Conservation (phyloP, 2,329 filamentous ascomycete genomes). For the Hyphodiscus sp. region DNA sequence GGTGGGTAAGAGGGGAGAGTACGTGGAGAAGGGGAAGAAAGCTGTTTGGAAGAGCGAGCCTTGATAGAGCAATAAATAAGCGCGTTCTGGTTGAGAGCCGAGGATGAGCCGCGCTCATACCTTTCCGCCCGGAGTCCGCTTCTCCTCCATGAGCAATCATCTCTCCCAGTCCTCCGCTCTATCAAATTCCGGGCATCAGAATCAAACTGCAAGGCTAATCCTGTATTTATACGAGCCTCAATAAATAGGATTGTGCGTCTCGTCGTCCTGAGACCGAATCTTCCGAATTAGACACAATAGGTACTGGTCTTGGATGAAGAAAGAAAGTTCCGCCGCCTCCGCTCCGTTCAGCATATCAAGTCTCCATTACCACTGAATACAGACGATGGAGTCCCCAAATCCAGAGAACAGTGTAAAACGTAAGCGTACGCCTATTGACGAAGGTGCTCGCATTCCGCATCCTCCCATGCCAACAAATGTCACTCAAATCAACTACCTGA, state of each 20-base stretch:
- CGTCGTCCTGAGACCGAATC: not conserved
- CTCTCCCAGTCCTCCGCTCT: no score
- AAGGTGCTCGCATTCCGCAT: constrained; percentile 28
- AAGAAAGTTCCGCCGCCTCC: not conserved
- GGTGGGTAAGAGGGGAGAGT: not conserved
- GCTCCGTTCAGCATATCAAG: not conserved
- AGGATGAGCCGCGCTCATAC: no score
- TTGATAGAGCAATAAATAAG: not conserved
- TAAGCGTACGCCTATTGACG: constrained; percentile 22
- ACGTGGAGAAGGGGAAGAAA: not conserved
- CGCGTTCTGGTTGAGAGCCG: not conserved
- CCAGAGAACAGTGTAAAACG: constrained; percentile 15
- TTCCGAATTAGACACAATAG: not conserved
- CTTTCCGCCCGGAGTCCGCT: no score
- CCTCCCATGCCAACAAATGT: constrained; percentile 32
- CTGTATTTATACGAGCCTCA: no score
- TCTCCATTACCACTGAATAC: no score
- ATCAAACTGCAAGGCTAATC: no score
- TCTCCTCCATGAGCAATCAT: no score
- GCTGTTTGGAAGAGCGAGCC: not conserved
- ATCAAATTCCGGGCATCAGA: no score
- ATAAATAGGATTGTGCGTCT: no score
- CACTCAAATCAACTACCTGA: constrained; percentile 48
- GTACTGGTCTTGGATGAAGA: not conserved
- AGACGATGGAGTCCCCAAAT: constrained; percentile 11